Conservation (phyloP, 1,139 yeast species). For the Suhomyces taliae region DNA sequence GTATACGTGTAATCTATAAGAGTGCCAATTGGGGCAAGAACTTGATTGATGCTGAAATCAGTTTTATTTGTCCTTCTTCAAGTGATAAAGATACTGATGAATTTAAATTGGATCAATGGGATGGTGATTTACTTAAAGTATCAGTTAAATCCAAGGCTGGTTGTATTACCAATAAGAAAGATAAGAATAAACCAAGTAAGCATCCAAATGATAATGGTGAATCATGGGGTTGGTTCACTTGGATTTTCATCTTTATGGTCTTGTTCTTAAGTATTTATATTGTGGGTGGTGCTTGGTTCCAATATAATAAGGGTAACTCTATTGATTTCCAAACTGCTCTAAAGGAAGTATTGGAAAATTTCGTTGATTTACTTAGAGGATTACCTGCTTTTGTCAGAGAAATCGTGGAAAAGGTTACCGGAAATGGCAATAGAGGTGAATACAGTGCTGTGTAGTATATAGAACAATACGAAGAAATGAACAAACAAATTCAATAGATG, state of each 20-base stretch:
- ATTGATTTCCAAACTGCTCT: constrained; percentile 54
- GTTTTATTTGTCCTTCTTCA: constrained; percentile 51
- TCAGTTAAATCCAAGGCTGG: constrained; percentile 37
- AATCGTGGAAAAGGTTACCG: constrained; percentile 67
- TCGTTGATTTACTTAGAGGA: constrained; percentile 57
- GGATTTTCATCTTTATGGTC: constrained; percentile 68
- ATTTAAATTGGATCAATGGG: constrained; percentile 33
- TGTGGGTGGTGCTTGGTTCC: constrained; percentile 80
- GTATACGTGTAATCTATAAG: constrained; percentile 47
- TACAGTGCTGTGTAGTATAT: constrained; percentile 74
- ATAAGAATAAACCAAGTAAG: constrained; percentile 21
- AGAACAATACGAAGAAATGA: too few relatives aligned
- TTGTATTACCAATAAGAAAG: constrained; percentile 35
- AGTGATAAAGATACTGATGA: constrained; percentile 20
- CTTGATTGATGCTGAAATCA: constrained; percentile 50
- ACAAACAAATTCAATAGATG: neutral
- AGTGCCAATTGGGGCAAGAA: constrained; percentile 75
- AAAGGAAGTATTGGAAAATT: constrained; percentile 72
- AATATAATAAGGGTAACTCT: constrained; percentile 52
- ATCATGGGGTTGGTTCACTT: constrained; percentile 78
- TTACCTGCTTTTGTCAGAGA: constrained; percentile 74
- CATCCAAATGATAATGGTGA: constrained; percentile 38
- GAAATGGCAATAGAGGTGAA: constrained; percentile 75
- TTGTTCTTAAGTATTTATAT: constrained; percentile 70
- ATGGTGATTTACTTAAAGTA: constrained; percentile 27